Conservation (phyloP, 1,139 yeast genomes). For the Saccharomyces pastorianus region DNA sequence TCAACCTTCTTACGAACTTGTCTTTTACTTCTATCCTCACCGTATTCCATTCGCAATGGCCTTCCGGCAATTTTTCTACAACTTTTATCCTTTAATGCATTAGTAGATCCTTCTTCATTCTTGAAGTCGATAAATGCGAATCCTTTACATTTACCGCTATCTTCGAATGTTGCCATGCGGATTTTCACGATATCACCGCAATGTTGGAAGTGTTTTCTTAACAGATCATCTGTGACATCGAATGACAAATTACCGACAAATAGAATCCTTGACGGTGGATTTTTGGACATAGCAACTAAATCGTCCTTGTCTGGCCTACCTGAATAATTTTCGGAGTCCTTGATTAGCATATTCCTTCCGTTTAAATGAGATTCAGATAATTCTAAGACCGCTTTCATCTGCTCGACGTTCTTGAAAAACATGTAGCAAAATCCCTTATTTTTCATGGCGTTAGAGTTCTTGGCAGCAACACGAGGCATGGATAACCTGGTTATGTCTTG, state of each 20-base stretch:
- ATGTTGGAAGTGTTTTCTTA: constrained; percentile 68
- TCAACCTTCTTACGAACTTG: constrained; percentile 30
- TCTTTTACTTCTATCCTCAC: constrained; percentile 88
- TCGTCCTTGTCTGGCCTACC: constrained; percentile 72
- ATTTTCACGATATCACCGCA: constrained; percentile 70
- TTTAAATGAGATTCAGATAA: constrained; percentile 66
- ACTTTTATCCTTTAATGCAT: constrained; percentile 66
- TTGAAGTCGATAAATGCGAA: constrained; percentile 87
- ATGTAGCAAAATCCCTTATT: constrained; percentile 78
- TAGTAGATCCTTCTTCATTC: constrained; percentile 72
- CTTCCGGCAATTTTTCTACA: constrained; percentile 65
- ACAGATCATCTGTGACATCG: constrained; percentile 77
- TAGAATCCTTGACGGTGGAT: constrained; percentile 82
- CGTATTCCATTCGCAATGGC: constrained; percentile 78
- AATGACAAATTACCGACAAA: constrained; percentile 91
- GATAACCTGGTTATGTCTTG: constrained; percentile 53
- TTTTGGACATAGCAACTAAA: constrained; percentile 43
- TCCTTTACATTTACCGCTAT: constrained; percentile 92
- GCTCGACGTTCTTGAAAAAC: constrained; percentile 61
- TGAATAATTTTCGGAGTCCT: constrained; percentile 70
- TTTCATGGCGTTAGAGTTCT: constrained; percentile 46
- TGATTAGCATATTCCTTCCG: constrained; percentile 81
- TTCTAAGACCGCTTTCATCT: constrained; percentile 55
- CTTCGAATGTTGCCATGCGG: constrained; percentile 96
- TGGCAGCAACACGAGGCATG: constrained; percentile 50